These are phyloP conservation scores for Xylaria curta DNA, from an alignment of 495 filamentous ascomycete genomes.

Conservation along the genomic window DNA sequence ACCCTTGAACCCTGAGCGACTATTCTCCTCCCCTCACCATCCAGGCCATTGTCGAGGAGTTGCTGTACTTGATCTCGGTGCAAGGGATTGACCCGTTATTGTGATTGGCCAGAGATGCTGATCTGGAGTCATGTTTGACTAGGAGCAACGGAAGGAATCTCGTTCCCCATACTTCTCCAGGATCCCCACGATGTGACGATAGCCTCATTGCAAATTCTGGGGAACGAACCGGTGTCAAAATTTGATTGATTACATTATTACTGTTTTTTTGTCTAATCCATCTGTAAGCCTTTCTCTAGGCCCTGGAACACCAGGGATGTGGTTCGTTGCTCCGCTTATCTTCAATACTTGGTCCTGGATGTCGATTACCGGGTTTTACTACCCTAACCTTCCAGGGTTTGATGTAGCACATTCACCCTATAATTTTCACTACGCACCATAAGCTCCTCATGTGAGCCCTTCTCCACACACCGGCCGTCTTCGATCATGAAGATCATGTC, in stretches of 20 bases:
- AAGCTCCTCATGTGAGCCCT: constrained; percentile 72
- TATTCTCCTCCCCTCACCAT: neutral
- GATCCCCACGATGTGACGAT: constrained; percentile 17
- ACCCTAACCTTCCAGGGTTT: constrained; percentile 42
- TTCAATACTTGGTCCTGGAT: neutral
- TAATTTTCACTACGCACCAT: constrained; percentile 65
- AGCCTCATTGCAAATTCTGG: constrained; percentile 12
- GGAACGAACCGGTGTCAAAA: neutral
- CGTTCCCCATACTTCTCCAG: constrained; percentile 18
- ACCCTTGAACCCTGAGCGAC: neutral
- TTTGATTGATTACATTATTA: constrained; percentile 20
- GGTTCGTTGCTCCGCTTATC: neutral
- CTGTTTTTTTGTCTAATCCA: constrained; percentile 15
- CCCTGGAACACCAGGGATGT: neutral
- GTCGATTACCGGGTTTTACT: neutral
- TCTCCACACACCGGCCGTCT: constrained; percentile 67
- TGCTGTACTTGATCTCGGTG: constrained; percentile 11
- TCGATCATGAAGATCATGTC: constrained; percentile 81
- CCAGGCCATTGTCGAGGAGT: neutral
- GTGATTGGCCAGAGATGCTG: constrained; percentile 1
- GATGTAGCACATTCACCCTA: constrained; percentile 57
- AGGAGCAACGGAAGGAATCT: constrained; percentile 20
- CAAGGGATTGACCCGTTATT: neutral
- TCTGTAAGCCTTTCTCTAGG: neutral
- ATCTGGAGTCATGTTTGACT: constrained; percentile 15